Percentiles rank a stretch among this genome's conserved stretches.
These are phyloP conservation scores for Acacia concinna DNA, from an alignment of 331 rosid genomes.

Conservation along the genomic window DNA sequence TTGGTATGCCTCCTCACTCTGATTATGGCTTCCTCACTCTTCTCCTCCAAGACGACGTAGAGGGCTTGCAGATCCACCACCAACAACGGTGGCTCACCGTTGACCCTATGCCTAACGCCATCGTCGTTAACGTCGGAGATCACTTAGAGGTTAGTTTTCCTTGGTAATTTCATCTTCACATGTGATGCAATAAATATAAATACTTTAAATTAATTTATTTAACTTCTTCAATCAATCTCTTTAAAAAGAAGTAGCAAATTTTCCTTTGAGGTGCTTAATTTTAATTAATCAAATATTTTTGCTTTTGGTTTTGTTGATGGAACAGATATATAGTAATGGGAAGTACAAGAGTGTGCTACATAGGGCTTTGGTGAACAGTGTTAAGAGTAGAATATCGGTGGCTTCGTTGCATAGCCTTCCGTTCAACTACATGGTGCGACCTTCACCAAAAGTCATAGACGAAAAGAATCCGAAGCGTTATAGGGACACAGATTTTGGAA, in stretches of 20 bases:
- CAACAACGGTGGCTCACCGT: slow-evolving; percentile 78
- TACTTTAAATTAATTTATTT: too few relatives aligned
- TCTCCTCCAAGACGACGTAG: slow-evolving; percentile 78
- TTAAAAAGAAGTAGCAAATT: not conserved
- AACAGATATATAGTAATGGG: slow-evolving; percentile 74
- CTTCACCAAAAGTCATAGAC: slow-evolving; percentile 58
- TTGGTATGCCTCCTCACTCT: slow-evolving; percentile 95
- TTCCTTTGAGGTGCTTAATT: not conserved
- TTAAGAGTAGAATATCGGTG: slow-evolving; percentile 53
- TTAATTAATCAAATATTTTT: not conserved
- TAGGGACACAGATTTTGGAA: slow-evolving; percentile 58
- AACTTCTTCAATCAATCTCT: too few relatives aligned
- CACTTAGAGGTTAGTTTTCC: slow-evolving; percentile 71
- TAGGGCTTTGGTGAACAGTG: slow-evolving; percentile 63
- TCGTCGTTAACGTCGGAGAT: slow-evolving; percentile 88
- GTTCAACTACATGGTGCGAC: slow-evolving; percentile 43
- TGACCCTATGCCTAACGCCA: slow-evolving; percentile 64
- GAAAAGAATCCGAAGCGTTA: slow-evolving; percentile 69
- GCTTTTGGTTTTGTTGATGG: not conserved
- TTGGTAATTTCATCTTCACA: not conserved
- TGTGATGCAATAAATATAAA: too few relatives aligned
- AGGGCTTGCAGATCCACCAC: slow-evolving; percentile 73
- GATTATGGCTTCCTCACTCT: slow-evolving; percentile 93
- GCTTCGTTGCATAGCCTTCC: slow-evolving; percentile 75
- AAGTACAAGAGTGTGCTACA: slow-evolving; percentile 77